Percentiles rank a stretch among this genome's conserved stretches.
Conservation (phyloP, 441 rosid species). For the Daphne laureola region DNA sequence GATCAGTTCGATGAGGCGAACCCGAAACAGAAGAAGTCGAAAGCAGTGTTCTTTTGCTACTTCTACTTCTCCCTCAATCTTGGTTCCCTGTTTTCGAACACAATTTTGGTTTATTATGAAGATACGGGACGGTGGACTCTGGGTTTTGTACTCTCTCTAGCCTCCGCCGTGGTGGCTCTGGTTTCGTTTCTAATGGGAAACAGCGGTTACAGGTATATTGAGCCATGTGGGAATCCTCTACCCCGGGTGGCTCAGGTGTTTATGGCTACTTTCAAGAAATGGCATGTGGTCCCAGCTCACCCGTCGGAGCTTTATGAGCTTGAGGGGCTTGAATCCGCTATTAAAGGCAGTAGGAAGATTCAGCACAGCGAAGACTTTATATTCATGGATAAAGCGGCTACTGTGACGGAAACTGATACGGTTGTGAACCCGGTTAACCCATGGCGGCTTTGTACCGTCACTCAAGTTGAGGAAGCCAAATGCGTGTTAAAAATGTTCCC, state of each 20-base stretch:
- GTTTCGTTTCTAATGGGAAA: conserved; percentile 35
- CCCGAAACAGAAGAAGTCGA: conserved; percentile 29
- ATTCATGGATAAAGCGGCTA: conserved; percentile 93
- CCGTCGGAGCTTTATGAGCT: conserved; percentile 46
- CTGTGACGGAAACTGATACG: conserved; percentile 44
- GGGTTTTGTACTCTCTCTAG: conserved; percentile 62
- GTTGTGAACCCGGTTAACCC: conserved; percentile 18
- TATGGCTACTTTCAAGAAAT: conserved; percentile 49
- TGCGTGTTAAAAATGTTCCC: conserved; percentile 80
- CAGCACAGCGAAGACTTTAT: conserved; percentile 51
- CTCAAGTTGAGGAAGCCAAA: conserved; percentile 92
- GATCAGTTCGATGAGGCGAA: conserved; percentile 64
- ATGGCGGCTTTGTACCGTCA: conserved; percentile 82
- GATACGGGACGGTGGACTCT: conserved; percentile 71
- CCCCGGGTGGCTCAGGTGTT: conserved; percentile 83
- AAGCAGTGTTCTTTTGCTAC: conserved; percentile 65
- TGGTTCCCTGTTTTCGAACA: conserved; percentile 82
- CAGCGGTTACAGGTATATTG: conserved; percentile 39
- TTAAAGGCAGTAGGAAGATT: conserved; percentile 90
- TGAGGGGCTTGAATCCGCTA: conserved; percentile 67
- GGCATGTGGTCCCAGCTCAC: conserved; percentile 34
- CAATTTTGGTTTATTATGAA: conserved; percentile 72
- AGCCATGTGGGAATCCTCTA: conserved; percentile 73
- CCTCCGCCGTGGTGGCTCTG: conserved; percentile 51
- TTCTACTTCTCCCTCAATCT: conserved; percentile 80